These are phyloP conservation scores for Murraya paniculata DNA, from an alignment of 345 rosid genomes.

Conservation along the genomic window DNA sequence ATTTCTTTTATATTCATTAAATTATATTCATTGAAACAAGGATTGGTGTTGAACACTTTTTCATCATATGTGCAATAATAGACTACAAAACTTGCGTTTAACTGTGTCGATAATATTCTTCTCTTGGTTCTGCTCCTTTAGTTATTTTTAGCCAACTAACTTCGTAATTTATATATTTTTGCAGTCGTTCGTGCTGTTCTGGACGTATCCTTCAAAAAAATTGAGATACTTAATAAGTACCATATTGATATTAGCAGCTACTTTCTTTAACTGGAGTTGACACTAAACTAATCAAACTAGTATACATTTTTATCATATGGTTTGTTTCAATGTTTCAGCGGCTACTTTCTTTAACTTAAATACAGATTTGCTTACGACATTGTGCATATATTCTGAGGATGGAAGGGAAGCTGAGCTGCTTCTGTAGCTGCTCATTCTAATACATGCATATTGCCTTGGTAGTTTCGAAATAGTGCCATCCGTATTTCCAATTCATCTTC, in stretches of 20 bases:
- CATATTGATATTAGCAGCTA: not conserved
- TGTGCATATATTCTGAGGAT: slow-evolving; percentile 85
- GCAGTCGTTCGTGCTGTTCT: slow-evolving; percentile 99
- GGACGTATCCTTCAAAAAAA: slow-evolving; percentile 85
- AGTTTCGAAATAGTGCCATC: not conserved
- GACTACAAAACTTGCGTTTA: not conserved
- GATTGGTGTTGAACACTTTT: not conserved
- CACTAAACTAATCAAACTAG: not conserved
- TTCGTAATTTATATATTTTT: slow-evolving; percentile 17
- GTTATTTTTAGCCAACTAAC: slow-evolving; percentile 17
- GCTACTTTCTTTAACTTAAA: slow-evolving; percentile 44
- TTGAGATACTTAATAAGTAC: not conserved
- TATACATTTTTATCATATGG: not conserved
- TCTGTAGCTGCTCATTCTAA: not conserved
- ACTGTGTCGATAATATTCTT: not conserved
- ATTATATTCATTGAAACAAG: not conserved
- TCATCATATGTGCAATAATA: not conserved
- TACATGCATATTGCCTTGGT: not conserved
- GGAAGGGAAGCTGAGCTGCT: not conserved
- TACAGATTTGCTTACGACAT: slow-evolving; percentile 88
- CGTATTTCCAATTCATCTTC: not conserved
- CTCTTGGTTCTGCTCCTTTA: not conserved
- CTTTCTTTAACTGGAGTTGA: not conserved
- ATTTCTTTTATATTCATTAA: not conserved
- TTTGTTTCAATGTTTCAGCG: not conserved